phyloP scores from a whole-genome alignment of 352 stramenopile genomes.

The Phytophthora niederhauseri region DNA sequence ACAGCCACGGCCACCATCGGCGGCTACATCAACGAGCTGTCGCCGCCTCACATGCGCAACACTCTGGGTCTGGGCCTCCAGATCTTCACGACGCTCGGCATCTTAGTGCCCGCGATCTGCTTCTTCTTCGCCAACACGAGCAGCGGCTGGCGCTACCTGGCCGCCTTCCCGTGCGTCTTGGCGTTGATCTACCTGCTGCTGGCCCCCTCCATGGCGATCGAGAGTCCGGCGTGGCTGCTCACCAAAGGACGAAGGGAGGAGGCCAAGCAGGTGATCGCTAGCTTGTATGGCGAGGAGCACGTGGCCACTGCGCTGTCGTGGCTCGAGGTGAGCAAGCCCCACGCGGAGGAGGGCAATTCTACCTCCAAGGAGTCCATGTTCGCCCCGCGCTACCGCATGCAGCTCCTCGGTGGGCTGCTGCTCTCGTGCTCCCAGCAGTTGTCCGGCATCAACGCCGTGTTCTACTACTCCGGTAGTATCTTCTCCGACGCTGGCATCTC shows the following conservation, averaged over 20 bases:
- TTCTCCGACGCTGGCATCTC: slow-evolving; percentile 23
- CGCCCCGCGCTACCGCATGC: slow-evolving; percentile 18
- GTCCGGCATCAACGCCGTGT: slow-evolving; percentile 28
- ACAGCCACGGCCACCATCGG: slow-evolving; percentile 16
- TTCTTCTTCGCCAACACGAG: slow-evolving; percentile 41
- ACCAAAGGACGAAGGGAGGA: slow-evolving; percentile 28
- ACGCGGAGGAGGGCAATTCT: not conserved
- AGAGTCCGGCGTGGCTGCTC: slow-evolving; percentile 48
- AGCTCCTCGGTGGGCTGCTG: slow-evolving; percentile 15
- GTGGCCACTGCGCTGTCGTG: slow-evolving; percentile 30
- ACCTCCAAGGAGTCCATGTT: slow-evolving; percentile 17
- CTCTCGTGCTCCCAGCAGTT: slow-evolving; percentile 21
- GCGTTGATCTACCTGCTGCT: slow-evolving; percentile 40
- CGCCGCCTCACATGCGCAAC: slow-evolving; percentile 41
- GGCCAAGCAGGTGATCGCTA: slow-evolving; percentile 32
- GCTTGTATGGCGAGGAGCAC: slow-evolving; percentile 38
- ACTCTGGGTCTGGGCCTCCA: slow-evolving; percentile 45
- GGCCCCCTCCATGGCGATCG: slow-evolving; percentile 33
- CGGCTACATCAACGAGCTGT: slow-evolving; percentile 46
- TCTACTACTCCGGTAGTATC: slow-evolving; percentile 27
- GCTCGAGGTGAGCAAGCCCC: slow-evolving; percentile 29
- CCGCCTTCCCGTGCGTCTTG: slow-evolving; percentile 46
- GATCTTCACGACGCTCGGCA: slow-evolving; percentile 48
- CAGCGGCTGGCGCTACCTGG: slow-evolving; percentile 41
- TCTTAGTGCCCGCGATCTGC: slow-evolving; percentile 40